Evolutionary conservation across 306 rosid genomes (phyloP).

Genomic region (Oxytropis ochrocephala): DNA sequence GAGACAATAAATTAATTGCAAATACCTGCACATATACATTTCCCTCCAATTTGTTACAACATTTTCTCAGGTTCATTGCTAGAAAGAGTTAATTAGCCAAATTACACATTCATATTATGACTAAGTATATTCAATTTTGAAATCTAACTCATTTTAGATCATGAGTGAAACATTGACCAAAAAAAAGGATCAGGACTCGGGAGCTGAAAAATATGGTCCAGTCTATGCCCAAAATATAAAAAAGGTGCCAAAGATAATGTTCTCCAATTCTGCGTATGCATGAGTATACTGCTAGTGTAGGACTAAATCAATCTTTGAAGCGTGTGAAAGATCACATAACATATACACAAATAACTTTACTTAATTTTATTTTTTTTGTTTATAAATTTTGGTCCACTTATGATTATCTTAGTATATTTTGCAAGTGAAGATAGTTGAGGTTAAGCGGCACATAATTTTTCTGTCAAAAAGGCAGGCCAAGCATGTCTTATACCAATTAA

Average conservation of each 20-base stretch:
- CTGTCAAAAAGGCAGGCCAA: constrained; percentile 51
- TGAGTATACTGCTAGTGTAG: too few relatives aligned
- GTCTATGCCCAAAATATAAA: background rate
- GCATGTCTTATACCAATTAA: constrained; percentile 42
- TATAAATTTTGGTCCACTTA: background rate
- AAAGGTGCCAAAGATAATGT: background rate
- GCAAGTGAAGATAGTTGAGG: constrained; percentile 15
- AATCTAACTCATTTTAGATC: background rate
- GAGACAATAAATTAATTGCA: constrained; percentile 23
- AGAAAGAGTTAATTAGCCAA: background rate
- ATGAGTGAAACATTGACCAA: background rate
- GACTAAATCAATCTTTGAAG: background rate
- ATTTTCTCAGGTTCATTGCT: background rate
- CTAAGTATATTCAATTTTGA: background rate
- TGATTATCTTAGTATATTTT: constrained; percentile 2
- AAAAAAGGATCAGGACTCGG: too few relatives aligned
- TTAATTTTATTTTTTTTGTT: background rate
- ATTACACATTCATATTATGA: background rate
- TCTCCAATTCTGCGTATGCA: background rate
- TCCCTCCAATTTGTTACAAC: background rate
- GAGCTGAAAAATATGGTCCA: background rate
- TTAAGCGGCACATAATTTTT: constrained; percentile 31
- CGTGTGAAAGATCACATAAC: background rate
- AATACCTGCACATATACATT: constrained; percentile 3
- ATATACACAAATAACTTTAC: background rate